Conservation (phyloP, 140 eudicot genomes). For the Cichorium intybus region DNA sequence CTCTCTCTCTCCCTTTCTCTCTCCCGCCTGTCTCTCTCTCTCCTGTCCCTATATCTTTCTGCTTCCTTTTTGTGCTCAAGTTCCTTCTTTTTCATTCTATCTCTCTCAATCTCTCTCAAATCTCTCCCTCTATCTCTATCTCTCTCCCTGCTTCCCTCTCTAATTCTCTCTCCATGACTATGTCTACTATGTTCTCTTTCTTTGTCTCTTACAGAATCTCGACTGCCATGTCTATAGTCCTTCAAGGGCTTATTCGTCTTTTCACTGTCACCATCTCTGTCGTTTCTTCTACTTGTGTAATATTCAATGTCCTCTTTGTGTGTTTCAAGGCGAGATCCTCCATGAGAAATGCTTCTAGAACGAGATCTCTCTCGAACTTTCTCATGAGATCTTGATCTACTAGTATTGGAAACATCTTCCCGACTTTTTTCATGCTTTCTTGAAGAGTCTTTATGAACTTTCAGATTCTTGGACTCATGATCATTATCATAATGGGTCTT, state of each 20-base stretch:
- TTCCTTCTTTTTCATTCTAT: constrained; percentile 25
- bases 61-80: constrained; percentile 3
- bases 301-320: constrained; percentile 27
- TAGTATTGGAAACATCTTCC: constrained; percentile 29
- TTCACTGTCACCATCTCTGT: constrained; percentile 41
- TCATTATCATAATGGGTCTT: constrained; percentile 33
- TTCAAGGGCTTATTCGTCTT: constrained; percentile 16
- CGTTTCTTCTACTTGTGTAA: constrained; percentile 29
- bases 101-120: constrained; percentile 39
- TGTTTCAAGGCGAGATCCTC: constrained; percentile 36
- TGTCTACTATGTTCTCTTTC: constrained; percentile 67
- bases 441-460: constrained; percentile 21
- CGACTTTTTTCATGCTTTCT: constrained; percentile 29
- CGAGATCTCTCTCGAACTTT: constrained; percentile 43
- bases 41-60: background rate
- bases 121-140: constrained; percentile 45
- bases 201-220: constrained; percentile 50
- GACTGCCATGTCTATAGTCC: constrained; percentile 49
- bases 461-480: constrained; percentile 20
- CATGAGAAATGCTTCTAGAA: constrained; percentile 50
- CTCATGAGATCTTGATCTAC: constrained; percentile 46
- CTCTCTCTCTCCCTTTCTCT: constrained; percentile 32
- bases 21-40: constrained; percentile 13
- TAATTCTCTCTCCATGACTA: constrained; percentile 33
- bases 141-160: constrained; percentile 41